phyloP scores from a whole-genome alignment of 2,329 filamentous ascomycete genomes.

The Aspergillus alliaceus region DNA sequence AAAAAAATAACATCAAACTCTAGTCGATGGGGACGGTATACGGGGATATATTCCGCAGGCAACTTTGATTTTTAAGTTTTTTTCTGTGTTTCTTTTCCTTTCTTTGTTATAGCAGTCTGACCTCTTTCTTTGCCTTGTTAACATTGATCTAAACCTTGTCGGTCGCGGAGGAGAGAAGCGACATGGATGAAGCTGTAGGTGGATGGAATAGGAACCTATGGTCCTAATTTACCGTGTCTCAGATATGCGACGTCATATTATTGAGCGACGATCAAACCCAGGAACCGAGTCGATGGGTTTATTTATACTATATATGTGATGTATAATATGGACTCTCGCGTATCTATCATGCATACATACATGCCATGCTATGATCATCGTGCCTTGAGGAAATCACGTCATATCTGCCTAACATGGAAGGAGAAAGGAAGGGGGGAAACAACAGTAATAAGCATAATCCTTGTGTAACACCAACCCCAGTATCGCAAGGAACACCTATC shows the following conservation, averaged over 20 bases:
- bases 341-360: not conserved
- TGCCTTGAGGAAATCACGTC: not conserved
- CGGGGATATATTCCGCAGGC: not conserved
- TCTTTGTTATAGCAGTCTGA: not conserved
- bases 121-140: not conserved
- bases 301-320: not conserved
- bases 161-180: not conserved
- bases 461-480: not conserved
- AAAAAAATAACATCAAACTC: not conserved
- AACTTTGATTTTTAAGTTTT: not conserved
- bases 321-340: not conserved
- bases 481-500: no score
- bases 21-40: not conserved
- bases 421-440: no score
- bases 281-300: slow-evolving; percentile 9
- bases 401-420: no score
- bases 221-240: not conserved
- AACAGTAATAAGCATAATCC: not conserved
- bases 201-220: not conserved
- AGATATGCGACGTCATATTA: slow-evolving; percentile 5
- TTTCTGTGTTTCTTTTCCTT: not conserved
- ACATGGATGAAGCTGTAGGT: not conserved
- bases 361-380: not conserved
- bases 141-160: slow-evolving; percentile 7
- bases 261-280: slow-evolving; percentile 9